phyloP scores from a whole-genome alignment of 345 rosid genomes.

The Angophora floribunda region DNA sequence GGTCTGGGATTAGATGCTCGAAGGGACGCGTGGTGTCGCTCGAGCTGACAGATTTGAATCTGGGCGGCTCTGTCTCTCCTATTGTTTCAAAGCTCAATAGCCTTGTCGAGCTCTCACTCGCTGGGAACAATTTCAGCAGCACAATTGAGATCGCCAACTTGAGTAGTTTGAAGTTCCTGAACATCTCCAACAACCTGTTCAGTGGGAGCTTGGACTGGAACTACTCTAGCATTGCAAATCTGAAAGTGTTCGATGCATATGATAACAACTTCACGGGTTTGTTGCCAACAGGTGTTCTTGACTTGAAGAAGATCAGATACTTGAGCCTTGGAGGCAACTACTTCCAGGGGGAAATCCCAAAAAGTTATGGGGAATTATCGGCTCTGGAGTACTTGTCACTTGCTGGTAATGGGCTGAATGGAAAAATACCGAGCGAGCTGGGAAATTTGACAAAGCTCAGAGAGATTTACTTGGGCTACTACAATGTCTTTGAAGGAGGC shows the following conservation, averaged over 20 bases:
- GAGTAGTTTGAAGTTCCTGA: slow-evolving; percentile 27
- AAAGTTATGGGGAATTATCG: slow-evolving; percentile 22
- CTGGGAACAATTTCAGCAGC: slow-evolving; percentile 28
- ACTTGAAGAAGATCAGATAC: slow-evolving; percentile 23
- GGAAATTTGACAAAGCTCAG: slow-evolving; percentile 44
- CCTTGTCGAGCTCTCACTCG: slow-evolving; percentile 1
- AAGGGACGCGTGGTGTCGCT: not conserved
- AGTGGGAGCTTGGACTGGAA: slow-evolving; percentile 38
- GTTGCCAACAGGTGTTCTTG: slow-evolving; percentile 29
- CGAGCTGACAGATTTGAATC: not conserved
- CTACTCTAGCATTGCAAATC: slow-evolving; percentile 18
- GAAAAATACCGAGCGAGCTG: slow-evolving; percentile 41
- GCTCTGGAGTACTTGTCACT: slow-evolving; percentile 40
- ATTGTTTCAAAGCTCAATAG: not conserved
- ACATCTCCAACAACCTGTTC: slow-evolving; percentile 51
- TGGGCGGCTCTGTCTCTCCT: slow-evolving; percentile 2
- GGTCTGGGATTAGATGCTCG: slow-evolving; percentile 3
- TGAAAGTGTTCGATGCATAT: slow-evolving; percentile 41
- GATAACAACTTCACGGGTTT: slow-evolving; percentile 47
- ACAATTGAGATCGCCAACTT: slow-evolving; percentile 25
- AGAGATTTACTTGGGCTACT: slow-evolving; percentile 51
- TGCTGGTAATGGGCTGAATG: slow-evolving; percentile 46
- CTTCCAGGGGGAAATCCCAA: slow-evolving; percentile 43
- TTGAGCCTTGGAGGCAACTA: slow-evolving; percentile 66
- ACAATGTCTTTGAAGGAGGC: slow-evolving; percentile 44